Percentiles rank a stretch among this genome's conserved stretches.
phyloP scores from a whole-genome alignment of 805 yeast genomes.

The Lachancea sp. region DNA sequence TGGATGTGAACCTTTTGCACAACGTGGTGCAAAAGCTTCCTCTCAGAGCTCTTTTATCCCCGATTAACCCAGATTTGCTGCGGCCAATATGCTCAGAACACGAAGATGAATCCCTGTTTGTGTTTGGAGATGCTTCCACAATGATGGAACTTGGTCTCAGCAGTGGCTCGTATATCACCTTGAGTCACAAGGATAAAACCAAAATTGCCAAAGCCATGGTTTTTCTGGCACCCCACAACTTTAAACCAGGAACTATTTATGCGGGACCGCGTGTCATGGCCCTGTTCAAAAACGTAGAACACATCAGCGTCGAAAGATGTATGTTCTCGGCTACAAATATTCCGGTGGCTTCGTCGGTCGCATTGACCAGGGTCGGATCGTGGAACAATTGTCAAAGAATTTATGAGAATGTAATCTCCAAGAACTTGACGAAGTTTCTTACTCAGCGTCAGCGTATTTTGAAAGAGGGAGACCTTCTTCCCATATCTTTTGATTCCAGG shows the following conservation, averaged over 20 bases:
- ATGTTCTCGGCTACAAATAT: constrained; percentile 5
- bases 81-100: constrained; percentile 14
- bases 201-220: constrained; percentile 19
- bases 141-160: constrained; percentile 17
- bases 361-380: constrained; percentile 24
- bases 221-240: constrained; percentile 19
- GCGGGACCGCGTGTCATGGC: constrained; percentile 24
- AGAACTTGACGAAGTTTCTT: constrained; percentile 57
- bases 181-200: constrained; percentile 6
- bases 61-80: not conserved
- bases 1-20: constrained; percentile 4
- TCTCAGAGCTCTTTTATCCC: constrained; percentile 11
- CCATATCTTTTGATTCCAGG: constrained; percentile 60
- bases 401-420: constrained; percentile 36
- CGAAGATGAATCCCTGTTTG: constrained; percentile 27
- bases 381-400: constrained; percentile 26
- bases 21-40: not conserved
- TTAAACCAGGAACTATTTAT: constrained; percentile 12
- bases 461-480: constrained; percentile 59
- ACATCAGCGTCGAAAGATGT: constrained; percentile 10
- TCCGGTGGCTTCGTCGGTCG: constrained; percentile 21
- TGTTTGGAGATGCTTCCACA: constrained; percentile 17
- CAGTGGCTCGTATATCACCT: constrained; percentile 20
- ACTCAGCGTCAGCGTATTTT: constrained; percentile 54
- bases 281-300: constrained; percentile 10